Conservation (phyloP, 176 grass and related monocot species). For the Oryza rufipogon region DNA sequence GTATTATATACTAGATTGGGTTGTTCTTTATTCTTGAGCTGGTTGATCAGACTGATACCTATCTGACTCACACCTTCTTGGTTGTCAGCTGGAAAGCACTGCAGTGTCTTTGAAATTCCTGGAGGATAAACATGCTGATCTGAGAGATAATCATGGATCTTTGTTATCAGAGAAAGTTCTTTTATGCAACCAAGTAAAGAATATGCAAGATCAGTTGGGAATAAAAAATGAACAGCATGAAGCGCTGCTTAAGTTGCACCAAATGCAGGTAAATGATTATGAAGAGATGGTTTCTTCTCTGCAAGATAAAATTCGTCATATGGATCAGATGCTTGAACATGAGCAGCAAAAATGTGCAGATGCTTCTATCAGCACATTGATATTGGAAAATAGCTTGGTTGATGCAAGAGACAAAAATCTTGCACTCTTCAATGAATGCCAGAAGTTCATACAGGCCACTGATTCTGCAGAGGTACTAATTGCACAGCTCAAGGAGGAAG, state of each 20-base stretch:
- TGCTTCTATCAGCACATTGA: constrained; percentile 52
- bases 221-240: constrained; percentile 57
- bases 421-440: constrained; percentile 43
- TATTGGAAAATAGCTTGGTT: constrained; percentile 62
- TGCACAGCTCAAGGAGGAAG: constrained; percentile 53
- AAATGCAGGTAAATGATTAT: constrained; percentile 43
- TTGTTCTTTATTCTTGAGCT: constrained; percentile 15
- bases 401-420: constrained; percentile 56
- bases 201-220: constrained; percentile 59
- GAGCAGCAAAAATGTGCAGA: constrained; percentile 47
- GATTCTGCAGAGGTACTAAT: constrained; percentile 45
- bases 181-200: constrained; percentile 45
- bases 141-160: constrained; percentile 43
- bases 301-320: constrained; percentile 50
- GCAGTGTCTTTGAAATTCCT: constrained; percentile 54
- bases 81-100: constrained; percentile 47
- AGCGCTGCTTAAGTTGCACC: constrained; percentile 45
- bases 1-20: not conserved
- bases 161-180: constrained; percentile 56
- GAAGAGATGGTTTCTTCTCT: constrained; percentile 53
- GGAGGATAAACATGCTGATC: constrained; percentile 43
- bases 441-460: constrained; percentile 52
- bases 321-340: constrained; percentile 49
- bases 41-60: not conserved
- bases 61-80: constrained; percentile 22